Evolutionary conservation across 2,329 filamentous ascomycete species (phyloP).

Genomic region (Zasmidium cellare): DNA sequence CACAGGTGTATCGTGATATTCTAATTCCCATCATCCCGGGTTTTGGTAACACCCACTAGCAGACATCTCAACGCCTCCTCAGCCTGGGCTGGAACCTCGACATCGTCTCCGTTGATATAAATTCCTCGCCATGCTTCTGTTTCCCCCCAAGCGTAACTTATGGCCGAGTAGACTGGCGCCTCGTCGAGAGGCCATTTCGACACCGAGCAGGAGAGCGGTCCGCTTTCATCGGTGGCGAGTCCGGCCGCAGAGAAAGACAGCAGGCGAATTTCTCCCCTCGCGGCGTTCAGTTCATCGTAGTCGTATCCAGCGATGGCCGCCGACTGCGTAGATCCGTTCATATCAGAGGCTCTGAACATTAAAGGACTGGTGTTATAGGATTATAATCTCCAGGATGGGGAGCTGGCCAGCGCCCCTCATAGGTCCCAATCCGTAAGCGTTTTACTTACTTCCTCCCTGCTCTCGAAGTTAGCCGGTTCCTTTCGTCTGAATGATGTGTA

Average conservation of each 20-base stretch:
- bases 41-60: neutral
- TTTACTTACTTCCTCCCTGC: too few species aligned
- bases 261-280: neutral
- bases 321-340: too few species aligned
- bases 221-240: neutral
- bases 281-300: neutral
- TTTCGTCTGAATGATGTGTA: too few species aligned
- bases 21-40: constrained; percentile 9
- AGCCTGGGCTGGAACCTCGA: neutral
- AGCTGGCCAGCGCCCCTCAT: too few species aligned
- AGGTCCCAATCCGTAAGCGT: too few species aligned
- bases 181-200: neutral
- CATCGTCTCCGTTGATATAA: neutral
- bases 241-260: too few species aligned
- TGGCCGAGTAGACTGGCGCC: neutral
- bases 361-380: too few species aligned
- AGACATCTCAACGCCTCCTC: neutral
- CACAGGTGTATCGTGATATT: neutral
- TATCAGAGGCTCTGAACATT: too few species aligned
- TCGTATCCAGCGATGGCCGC: too few species aligned
- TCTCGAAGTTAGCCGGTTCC: too few species aligned
- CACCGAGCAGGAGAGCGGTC: neutral
- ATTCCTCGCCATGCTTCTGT: neutral
- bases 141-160: neutral
- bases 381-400: too few species aligned